Evolutionary conservation across 257 asterid genomes (phyloP).

Genomic region (Solanum clarkiae): DNA sequence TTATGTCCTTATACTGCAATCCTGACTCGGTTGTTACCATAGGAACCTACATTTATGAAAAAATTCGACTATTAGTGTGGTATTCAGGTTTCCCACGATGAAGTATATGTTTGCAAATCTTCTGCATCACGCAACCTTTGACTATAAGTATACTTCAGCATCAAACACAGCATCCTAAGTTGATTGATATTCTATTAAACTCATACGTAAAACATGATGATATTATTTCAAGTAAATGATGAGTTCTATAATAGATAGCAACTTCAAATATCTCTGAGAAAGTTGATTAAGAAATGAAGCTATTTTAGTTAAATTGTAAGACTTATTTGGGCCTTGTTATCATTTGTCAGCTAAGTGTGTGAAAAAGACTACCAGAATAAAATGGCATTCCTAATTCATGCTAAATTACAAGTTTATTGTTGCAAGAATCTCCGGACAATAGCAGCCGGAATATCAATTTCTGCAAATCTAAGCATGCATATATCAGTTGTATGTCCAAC

Average conservation of each 20-base stretch:
- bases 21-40: constrained; percentile 87
- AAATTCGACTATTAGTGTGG: background rate
- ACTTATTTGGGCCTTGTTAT: background rate
- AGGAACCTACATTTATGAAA: constrained; percentile 43
- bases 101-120: background rate
- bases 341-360: background rate
- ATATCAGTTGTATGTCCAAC: background rate
- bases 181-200: background rate
- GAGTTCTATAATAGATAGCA: background rate
- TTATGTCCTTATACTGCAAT: constrained; percentile 88
- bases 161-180: background rate
- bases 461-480: background rate
- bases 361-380: background rate
- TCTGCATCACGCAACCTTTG: background rate
- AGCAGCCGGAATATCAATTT: background rate
- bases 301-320: background rate
- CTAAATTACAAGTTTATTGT: background rate
- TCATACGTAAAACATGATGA: background rate
- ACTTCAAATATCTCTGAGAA: background rate
- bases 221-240: background rate
- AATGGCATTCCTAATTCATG: background rate
- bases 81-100: background rate
- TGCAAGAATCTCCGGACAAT: background rate
- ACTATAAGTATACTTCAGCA: background rate
- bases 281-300: background rate